Percentiles rank a stretch among this genome's conserved stretches.
phyloP scores from a whole-genome alignment of 192 early-diverging fungal species.

The Backusella tuberculispora region DNA sequence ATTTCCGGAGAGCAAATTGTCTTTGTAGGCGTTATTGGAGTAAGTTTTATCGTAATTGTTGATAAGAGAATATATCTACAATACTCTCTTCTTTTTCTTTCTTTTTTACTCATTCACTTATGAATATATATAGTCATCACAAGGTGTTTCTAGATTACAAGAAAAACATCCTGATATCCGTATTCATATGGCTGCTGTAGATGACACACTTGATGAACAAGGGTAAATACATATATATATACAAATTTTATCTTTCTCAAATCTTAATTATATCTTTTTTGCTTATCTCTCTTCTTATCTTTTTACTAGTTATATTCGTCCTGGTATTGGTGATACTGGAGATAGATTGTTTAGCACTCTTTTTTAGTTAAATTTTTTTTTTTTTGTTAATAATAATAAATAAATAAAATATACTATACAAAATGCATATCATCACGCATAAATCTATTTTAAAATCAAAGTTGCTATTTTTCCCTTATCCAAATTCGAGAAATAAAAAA shows the following conservation, averaged over 20 bases:
- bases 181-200: slow-evolving; percentile 60
- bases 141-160: slow-evolving; percentile 41
- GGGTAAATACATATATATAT: slow-evolving; percentile 61
- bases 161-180: slow-evolving; percentile 56
- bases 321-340: slow-evolving; percentile 67
- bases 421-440: too few species aligned
- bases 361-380: not conserved
- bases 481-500: too few species aligned
- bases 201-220: slow-evolving; percentile 56
- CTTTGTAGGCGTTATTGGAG: slow-evolving; percentile 66
- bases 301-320: slow-evolving; percentile 38
- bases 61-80: slow-evolving; percentile 21
- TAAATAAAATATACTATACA: not conserved
- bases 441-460: too few species aligned
- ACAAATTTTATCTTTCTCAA: not conserved
- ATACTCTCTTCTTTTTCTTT: slow-evolving; percentile 34
- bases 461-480: too few species aligned
- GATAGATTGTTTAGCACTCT: slow-evolving; percentile 55
- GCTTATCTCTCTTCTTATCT: slow-evolving; percentile 7
- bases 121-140: slow-evolving; percentile 28
- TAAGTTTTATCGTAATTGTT: slow-evolving; percentile 37
- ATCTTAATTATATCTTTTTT: not conserved
- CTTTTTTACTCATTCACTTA: not conserved
- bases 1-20: slow-evolving; percentile 62
- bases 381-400: not conserved